Percentiles rank a stretch among this genome's conserved stretches.
Conservation (phyloP, 768 basidiomycete species). For the Mycena galericulata region DNA sequence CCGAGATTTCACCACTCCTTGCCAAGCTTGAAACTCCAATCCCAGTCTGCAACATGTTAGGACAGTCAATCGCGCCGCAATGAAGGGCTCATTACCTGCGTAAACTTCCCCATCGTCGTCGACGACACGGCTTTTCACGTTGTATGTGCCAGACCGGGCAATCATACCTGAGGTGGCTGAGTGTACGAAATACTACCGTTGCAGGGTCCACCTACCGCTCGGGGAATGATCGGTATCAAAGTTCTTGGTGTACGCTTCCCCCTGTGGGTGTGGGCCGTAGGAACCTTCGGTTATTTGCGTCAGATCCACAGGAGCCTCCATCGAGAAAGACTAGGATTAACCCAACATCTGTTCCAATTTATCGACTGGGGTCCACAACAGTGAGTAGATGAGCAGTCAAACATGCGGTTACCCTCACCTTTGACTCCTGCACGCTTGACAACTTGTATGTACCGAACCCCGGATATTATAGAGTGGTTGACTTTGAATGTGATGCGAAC, state of each 20-base stretch:
- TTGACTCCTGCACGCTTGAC: slow-evolving; percentile 84
- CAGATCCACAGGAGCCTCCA: too few species aligned
- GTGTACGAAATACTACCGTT: not conserved
- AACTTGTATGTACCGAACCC: slow-evolving; percentile 88
- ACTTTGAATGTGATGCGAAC: slow-evolving; percentile 88
- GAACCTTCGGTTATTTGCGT: slow-evolving; percentile 49
- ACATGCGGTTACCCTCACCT: slow-evolving; percentile 57
- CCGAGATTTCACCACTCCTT: slow-evolving; percentile 87
- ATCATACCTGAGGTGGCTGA: slow-evolving; percentile 74
- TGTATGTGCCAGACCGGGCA: slow-evolving; percentile 84
- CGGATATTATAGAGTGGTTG: slow-evolving; percentile 90
- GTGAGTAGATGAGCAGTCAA: slow-evolving; percentile 18
- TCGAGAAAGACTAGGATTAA: too few species aligned
- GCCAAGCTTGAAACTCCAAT: slow-evolving; percentile 91
- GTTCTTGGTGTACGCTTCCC: slow-evolving; percentile 77
- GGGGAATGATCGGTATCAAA: slow-evolving; percentile 80
- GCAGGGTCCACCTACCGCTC: slow-evolving; percentile 13
- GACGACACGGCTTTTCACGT: slow-evolving; percentile 82
- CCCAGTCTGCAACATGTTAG: slow-evolving; percentile 66
- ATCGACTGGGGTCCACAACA: slow-evolving; percentile 69
- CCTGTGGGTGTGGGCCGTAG: slow-evolving; percentile 80
- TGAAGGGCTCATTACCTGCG: slow-evolving; percentile 67
- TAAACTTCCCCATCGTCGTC: slow-evolving; percentile 90
- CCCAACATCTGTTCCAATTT: slow-evolving; percentile 96
- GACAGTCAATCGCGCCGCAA: not conserved